Conservation (phyloP, 352 stramenopile species). For the Pythium graminicola region DNA sequence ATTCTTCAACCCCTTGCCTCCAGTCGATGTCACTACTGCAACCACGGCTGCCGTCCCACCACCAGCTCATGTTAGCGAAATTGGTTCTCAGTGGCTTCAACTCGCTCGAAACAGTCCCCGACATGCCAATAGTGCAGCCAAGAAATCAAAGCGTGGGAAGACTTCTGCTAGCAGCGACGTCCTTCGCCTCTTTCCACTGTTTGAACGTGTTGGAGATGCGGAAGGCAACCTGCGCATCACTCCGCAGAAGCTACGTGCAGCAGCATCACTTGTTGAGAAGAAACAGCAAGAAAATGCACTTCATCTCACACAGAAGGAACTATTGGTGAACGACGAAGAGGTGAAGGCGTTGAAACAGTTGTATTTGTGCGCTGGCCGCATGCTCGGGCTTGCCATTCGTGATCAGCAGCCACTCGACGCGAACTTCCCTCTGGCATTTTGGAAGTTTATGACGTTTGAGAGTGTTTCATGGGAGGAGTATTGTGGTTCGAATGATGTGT, state of each 20-base stretch:
- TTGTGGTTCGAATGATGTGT: conserved; percentile 45
- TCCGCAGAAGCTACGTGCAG: conserved; percentile 23
- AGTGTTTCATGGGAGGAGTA: conserved; percentile 53
- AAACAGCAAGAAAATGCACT: conserved; percentile 28
- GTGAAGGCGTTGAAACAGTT: conserved; percentile 43
- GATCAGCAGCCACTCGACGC: conserved; percentile 58
- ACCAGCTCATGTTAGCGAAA: conserved; percentile 41
- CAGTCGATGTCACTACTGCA: conserved; percentile 9
- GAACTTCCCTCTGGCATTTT: conserved; percentile 56
- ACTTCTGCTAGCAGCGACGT: conserved; percentile 20
- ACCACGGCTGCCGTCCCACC: conserved; percentile 4
- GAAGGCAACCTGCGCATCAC: conserved; percentile 33
- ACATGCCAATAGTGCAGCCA: conserved; percentile 1
- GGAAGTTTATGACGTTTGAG: conserved; percentile 57
- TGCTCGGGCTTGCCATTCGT: conserved; percentile 63
- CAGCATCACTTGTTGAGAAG: conserved; percentile 28
- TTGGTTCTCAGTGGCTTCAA: conserved; percentile 56
- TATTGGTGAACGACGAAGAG: conserved; percentile 32
- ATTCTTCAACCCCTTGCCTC: conserved; percentile 37
- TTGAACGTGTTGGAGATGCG: conserved; percentile 33
- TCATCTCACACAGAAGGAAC: conserved; percentile 32
- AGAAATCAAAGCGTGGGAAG: conserved; percentile 1
- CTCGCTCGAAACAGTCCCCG: conserved; percentile 33
- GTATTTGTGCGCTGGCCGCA: conserved; percentile 52
- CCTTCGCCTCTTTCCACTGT: conserved; percentile 44